Conservation (phyloP, 2,329 filamentous ascomycete genomes). For the Taxawa tesnikishii region DNA sequence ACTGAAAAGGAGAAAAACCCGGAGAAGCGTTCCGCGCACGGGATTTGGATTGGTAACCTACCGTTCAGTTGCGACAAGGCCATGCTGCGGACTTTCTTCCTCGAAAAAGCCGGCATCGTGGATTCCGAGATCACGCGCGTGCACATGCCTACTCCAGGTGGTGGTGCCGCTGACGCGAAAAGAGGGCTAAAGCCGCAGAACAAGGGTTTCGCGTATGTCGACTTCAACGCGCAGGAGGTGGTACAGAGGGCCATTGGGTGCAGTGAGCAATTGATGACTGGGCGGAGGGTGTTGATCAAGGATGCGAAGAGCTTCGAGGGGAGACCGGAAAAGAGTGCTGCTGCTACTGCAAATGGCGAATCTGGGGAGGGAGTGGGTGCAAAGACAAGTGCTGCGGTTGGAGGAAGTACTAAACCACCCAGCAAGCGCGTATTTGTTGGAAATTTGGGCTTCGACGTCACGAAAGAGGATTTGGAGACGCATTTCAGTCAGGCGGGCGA, state of each 20-base stretch:
- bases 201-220: constrained; percentile 93
- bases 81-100: constrained; percentile 70
- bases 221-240: constrained; percentile 60
- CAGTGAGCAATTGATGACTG: constrained; percentile 68
- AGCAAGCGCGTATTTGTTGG: constrained; percentile 77
- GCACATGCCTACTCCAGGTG: constrained; percentile 53
- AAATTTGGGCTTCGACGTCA: constrained; percentile 37
- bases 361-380: constrained; percentile 14
- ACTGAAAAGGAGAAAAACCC: constrained; percentile 9
- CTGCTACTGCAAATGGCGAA: constrained; percentile 17
- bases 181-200: constrained; percentile 51
- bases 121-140: constrained; percentile 69
- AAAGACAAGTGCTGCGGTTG: constrained; percentile 25
- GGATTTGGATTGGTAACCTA: constrained; percentile 93
- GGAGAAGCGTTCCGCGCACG: constrained; percentile 58
- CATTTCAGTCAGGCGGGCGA: constrained; percentile 80
- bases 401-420: constrained; percentile 42
- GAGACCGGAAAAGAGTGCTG: constrained; percentile 56
- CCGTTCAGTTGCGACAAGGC: constrained; percentile 67
- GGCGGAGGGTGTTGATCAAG: constrained; percentile 83
- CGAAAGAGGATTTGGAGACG: constrained; percentile 64
- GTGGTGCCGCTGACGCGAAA: constrained; percentile 10
- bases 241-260: constrained; percentile 69
- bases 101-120: constrained; percentile 46
- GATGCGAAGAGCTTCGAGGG: constrained; percentile 82